Base-by-base conservation (phyloP, 805 yeast species). In the Wickerhamomyces chaumierensis region DNA sequence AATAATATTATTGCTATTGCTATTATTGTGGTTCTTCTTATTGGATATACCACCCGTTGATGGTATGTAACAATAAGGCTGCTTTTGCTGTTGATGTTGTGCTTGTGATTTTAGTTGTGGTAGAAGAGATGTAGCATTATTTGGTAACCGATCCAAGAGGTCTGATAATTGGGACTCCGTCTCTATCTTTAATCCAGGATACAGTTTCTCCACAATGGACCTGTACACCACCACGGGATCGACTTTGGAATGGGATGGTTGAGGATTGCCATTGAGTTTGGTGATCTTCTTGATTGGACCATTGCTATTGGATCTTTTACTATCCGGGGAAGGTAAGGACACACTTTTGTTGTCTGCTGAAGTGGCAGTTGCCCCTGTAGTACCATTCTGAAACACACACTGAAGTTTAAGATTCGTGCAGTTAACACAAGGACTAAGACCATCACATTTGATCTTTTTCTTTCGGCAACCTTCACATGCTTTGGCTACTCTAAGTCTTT, bases 341-440 rank as follows among this genome's bases (percentile, higher is more conserved):
- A n/a, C n/a, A n/a, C n/a, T n/a, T n/a, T n/a, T n/a, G n/a, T n/a
- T n/a, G n/a, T n/a, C n/a, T n/a, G n/a, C n/a, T n/a, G n/a, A n/a
- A n/a, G n/a, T n/a, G n/a, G n/a, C n/a, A n/a, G n/a, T n/a, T n/a
- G n/a, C n/a, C n/a, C n/a, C n/a, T n/a, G n/a, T n/a, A n/a, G 25
- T 21, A 21, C 25, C 25, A 21, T 21, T 11, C 11, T 21, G 6
- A 11, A 25, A 25, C 4, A 9, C 29, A 25, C 96, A 86, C 41
- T 75, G 81, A 57, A 81, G 83, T 17, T 84, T 75, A 60, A 85
- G 87, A 1, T 85, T 95, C 1, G 95, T 81, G 55, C 95, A 87
- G 53, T 81, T 90, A 34, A 81, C 78, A 58, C 90, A 82, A 1
- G 92, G 94, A 51, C 77, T 85, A 49, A 78, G 77, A 5, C 90